Percentiles rank a stretch among this genome's conserved stretches.
Conservation (phyloP, 1,284 basidiomycete species). For the Ceratobasidium sp. region DNA sequence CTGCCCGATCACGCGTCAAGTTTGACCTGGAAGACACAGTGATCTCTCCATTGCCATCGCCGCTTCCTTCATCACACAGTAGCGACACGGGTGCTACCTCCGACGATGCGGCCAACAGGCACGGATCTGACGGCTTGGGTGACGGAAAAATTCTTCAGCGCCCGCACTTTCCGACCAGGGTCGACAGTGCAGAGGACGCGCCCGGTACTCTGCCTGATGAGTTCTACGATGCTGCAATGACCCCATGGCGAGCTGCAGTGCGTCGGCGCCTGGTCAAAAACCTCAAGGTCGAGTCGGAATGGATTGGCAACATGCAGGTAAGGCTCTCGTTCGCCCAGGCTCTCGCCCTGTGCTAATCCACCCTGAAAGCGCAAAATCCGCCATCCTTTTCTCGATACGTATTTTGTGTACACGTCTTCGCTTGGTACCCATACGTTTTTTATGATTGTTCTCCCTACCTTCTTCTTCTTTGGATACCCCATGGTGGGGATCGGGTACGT, state of each 20-base stretch:
- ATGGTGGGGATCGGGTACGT: conserved; percentile 77
- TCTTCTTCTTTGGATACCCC: conserved; percentile 86
- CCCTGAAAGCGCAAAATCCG: conserved; percentile 61
- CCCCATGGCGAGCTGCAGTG: conserved; percentile 71
- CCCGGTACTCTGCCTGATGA: conserved; percentile 55
- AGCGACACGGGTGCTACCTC: not conserved
- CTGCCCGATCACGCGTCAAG: conserved; percentile 26
- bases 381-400: conserved; percentile 77
- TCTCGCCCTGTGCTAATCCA: not conserved
- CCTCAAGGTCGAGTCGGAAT: conserved; percentile 69
- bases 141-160: not conserved
- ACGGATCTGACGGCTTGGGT: not conserved
- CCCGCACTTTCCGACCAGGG: not conserved
- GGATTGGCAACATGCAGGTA: conserved; percentile 78
- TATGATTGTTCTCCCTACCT: conserved; percentile 83
- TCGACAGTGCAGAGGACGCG: conserved; percentile 35
- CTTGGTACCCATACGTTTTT: conserved; percentile 96
- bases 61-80: conserved; percentile 1
- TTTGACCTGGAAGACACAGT: conserved; percentile 30
- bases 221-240: conserved; percentile 70
- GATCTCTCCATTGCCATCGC: conserved; percentile 23
- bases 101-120: no score
- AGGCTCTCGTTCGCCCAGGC: conserved; percentile 44
- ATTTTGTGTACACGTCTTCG: conserved; percentile 90
- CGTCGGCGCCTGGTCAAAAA: conserved; percentile 65